Base-by-base conservation (phyloP, 2,329 filamentous ascomycete species). In the Fusarium decemcellulare region DNA sequence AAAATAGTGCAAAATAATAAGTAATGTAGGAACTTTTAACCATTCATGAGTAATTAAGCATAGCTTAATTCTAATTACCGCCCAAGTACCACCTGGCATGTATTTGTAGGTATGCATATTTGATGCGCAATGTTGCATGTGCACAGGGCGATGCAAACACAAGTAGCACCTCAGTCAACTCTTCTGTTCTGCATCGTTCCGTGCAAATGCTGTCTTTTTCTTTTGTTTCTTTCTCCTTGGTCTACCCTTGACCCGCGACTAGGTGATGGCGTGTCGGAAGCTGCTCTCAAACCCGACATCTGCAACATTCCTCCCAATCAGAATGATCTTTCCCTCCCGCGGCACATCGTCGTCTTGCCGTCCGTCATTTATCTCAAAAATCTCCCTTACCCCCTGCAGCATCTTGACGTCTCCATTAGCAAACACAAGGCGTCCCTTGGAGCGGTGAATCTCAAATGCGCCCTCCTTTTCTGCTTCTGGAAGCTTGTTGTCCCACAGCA, bases 331-430 rank as follows among this genome's bases (percentile, higher is more conserved):
- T 23, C 90, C 87, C 39, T 78, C 70, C 29, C 71, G 69, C 11
- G 76, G 64, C 12, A 66, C 74, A 3, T 77, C 76, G 10, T 74
- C 71, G 10, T 76, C 78, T 10, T 78, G 72, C 6, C 82, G 80
- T 8, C 81, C 83, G 70, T 97, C 94, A 27, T 93, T 88, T 27
- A 98, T 92, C 75, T 99, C 96, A 78, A 98, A 99, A 15, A 98
- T 88, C 73, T 98, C 95, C 56, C 95, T 85, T 1, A 99, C 96
- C 2, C 95, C 96, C 79, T 99, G 96, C 8, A 98, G 85, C 68
- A 98, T 89, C 77, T 93, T 93, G 44, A 90, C 82, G 0, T 84
- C 82, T 1, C 93, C 93, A 58, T 91, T 85, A 0, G 82, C 76
- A 16, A 95, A 83, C 0, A 88, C 83, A 8, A 98, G 79, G 4